Evolutionary conservation across 2,329 filamentous ascomycete species (phyloP), one percentile per base, ranked within the genome.

Genomic region (Nemania sp.): DNA sequence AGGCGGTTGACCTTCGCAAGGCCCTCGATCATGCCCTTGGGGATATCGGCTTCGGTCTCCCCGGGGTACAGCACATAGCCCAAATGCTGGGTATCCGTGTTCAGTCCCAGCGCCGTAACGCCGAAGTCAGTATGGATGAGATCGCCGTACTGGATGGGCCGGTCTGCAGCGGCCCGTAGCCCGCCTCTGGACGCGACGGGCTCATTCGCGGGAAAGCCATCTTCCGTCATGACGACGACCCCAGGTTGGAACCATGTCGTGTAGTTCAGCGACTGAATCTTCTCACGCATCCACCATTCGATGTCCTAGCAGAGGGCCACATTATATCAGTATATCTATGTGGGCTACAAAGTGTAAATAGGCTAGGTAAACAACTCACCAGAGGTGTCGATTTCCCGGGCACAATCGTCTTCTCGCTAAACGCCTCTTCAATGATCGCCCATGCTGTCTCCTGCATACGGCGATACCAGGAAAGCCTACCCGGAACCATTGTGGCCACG

Each of bases 271-370:
- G 79, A 77, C 73, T 84, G 82, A 24, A 85, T 80, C 70, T 80
- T 81, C 45, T 84, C 82, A n/a, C 83, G 79, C 75, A 86, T 78
- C 83, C 83, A 85, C 84, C 84, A 86, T 70, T 84, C 83, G 2
- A 86, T 77, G 64, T 85, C 84, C 76, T 76, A 61, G 10, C 15
- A 2, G 29, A 8, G 1, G 32, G 24, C n/a, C 24, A 45, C 18
- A 27, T 3, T 10, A 4, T 32, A n/a, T 67, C 55, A 65, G 60
- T 35, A 43, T 1, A 47, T 27, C 13, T 24, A 10, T 4, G 10
- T 22, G 2, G 2, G 27, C 20, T n/a, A 10, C 10, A 13, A 54
- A 47, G 20, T 41, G 15, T 7, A 7, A 3, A 38, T n/a, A 45
- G 24, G 20, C 5, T n/a, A 45, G 24, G 20, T 5, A 32, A 4